Evolutionary conservation across 768 basidiomycete genomes (phyloP).

Genomic region (Lyophyllum atratum): DNA sequence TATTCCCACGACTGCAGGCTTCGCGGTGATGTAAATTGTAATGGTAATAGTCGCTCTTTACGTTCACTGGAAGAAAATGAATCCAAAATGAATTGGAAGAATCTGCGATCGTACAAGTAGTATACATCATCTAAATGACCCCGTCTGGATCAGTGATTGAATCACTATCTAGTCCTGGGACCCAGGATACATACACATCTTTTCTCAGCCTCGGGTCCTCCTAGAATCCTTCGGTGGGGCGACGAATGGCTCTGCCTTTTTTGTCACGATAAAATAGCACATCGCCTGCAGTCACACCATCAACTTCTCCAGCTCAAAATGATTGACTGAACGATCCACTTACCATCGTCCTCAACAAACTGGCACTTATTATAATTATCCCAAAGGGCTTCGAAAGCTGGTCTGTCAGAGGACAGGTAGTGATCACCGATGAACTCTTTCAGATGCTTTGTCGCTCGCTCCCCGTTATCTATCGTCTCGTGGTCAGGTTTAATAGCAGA

Average conservation of each 20-base stretch:
- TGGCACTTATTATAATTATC: constrained; percentile 56
- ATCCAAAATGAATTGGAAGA: too few species aligned
- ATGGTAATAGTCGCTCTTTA: too few species aligned
- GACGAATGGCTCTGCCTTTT: constrained; percentile 36
- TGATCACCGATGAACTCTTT: constrained; percentile 51
- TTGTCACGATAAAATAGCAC: constrained; percentile 48
- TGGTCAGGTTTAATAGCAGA: not conserved
- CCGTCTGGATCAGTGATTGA: too few species aligned
- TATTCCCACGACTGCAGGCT: too few species aligned
- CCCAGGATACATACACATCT: too few species aligned
- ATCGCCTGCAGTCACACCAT: constrained; percentile 28
- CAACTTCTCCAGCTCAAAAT: not conserved
- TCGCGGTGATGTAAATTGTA: too few species aligned
- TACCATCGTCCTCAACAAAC: constrained; percentile 60
- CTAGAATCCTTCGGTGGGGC: constrained; percentile 35
- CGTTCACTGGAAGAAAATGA: too few species aligned
- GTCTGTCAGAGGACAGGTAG: constrained; percentile 45
- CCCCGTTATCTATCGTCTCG: constrained; percentile 43
- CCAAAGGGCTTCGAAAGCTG: constrained; percentile 50
- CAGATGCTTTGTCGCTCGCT: constrained; percentile 50
- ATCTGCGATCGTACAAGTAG: too few species aligned
- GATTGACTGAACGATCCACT: not conserved
- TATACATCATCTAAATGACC: too few species aligned
- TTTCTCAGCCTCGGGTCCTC: too few species aligned
- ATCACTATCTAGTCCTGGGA: too few species aligned